Conservation (phyloP, 148 eudicot genomes). For the Pharnaceum exiguum region DNA sequence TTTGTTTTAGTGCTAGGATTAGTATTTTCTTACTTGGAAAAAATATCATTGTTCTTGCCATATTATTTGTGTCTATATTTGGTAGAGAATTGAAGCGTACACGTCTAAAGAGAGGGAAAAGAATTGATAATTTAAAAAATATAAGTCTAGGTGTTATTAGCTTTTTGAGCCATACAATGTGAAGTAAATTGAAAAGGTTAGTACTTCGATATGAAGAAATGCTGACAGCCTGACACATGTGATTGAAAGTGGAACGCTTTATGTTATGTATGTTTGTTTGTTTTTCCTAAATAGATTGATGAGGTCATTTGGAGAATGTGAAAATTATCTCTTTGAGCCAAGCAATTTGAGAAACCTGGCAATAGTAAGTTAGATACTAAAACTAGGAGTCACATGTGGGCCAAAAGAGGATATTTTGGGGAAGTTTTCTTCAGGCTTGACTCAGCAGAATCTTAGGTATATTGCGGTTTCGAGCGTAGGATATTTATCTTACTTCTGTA, state of each 20-base stretch:
- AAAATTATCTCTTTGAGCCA: neutral
- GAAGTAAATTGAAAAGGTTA: too few species aligned
- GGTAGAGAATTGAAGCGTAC: neutral
- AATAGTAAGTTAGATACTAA: neutral
- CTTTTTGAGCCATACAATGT: too few species aligned
- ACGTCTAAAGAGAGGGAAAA: neutral
- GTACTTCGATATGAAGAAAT: too few species aligned
- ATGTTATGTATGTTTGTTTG: slow-evolving; percentile 1
- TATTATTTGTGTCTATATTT: neutral
- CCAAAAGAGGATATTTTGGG: neutral
- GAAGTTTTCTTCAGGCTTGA: neutral
- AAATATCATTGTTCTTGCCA: too few species aligned
- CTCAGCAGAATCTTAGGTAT: too few species aligned
- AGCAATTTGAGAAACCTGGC: neutral
- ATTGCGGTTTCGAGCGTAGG: neutral
- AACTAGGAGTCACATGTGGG: neutral
- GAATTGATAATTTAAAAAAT: neutral
- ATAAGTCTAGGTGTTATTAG: too few species aligned
- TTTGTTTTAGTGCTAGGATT: too few species aligned
- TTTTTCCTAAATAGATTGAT: neutral
- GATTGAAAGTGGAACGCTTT: too few species aligned
- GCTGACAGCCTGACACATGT: too few species aligned
- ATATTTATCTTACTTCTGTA: neutral
- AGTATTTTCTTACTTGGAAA: too few species aligned
- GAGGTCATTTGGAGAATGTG: neutral